Base-by-base conservation (phyloP, 257 asterid species). In the Verbena officinalis region DNA sequence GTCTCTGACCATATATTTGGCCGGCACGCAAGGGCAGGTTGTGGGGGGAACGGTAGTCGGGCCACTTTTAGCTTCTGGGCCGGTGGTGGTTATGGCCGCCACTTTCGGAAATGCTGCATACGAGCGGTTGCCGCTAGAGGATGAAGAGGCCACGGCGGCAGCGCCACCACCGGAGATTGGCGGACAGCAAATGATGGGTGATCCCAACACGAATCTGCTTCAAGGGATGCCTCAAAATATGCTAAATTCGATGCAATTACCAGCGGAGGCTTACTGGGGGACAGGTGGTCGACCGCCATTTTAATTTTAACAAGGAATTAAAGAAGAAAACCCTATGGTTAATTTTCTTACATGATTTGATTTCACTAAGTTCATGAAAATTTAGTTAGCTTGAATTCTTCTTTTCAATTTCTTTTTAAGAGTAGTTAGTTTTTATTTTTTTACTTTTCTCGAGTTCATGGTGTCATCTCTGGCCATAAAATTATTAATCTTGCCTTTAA, bases 221-320 rank as follows among this genome's bases (percentile, higher is more conserved):
- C 79, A 77, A 60, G 85, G 85, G 55, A 59, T 74, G 46, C 80
- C 84, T 39, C 86, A 72, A 14, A 86, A 86, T 78, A 75, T 89
- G 51, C 49, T 91, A 7, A 86, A 81, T 73, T 81, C 96, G 1
- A 77, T 80, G 12, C 96, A 88, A 60, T 70, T 89, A 50, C 97
- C 95, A 22, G 46, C 82, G 13, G 98, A 92, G 56, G 91, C 87
- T 1, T 93, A 78, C 16, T 87, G 98, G 94, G 96, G 83, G 5
- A 54, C 89, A 12, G 86, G 77, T 60, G 33, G 77, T 60, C 89
- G 96, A 8, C 93, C 91, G 66, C 89, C 84, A 4, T 87, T 82
- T 77, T 89, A 56, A 76, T 43, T 39, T 3, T 43, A 3, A 11
- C 17, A 61, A 5, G 16, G 4, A 16, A 39, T 12, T 34, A 43